Evolutionary conservation across 2,329 filamentous ascomycete species (phyloP).

Genomic region (Calonectria honghensis): DNA sequence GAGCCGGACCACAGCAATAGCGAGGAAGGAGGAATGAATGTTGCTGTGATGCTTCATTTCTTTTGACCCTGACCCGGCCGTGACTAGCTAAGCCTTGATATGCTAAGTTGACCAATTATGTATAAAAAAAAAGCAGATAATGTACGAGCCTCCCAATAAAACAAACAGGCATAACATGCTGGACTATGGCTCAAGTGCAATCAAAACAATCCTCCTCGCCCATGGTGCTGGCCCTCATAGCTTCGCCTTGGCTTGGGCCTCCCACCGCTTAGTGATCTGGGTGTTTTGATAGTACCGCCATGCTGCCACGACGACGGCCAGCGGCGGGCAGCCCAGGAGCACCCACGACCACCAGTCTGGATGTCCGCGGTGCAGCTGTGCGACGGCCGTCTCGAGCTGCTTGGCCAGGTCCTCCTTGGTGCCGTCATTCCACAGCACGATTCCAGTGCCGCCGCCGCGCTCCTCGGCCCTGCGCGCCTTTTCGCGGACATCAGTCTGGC

Average conservation of each 20-base stretch:
- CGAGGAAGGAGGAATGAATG: background rate
- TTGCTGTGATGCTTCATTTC: background rate
- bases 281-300: slow-evolving; percentile 85
- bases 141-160: background rate
- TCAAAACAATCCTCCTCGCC: background rate
- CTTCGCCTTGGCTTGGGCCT: slow-evolving; percentile 66
- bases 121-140: background rate
- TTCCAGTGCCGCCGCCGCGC: slow-evolving; percentile 78
- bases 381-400: slow-evolving; percentile 81
- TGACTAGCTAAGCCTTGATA: background rate
- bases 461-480: slow-evolving; percentile 86
- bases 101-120: background rate
- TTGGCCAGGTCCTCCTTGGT: slow-evolving; percentile 80
- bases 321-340: slow-evolving; percentile 81
- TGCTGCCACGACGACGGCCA: slow-evolving; percentile 80
- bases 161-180: background rate
- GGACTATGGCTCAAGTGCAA: background rate
- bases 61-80: background rate
- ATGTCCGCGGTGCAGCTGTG: slow-evolving; percentile 76
- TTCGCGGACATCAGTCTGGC: slow-evolving; percentile 88
- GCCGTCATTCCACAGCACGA: slow-evolving; percentile 94
- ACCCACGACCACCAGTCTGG: slow-evolving; percentile 91
- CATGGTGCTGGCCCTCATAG: slow-evolving; percentile 34
- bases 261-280: slow-evolving; percentile 82
- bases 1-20: background rate